Conservation (phyloP, 345 rosid species). For the Barbarea vulgaris region DNA sequence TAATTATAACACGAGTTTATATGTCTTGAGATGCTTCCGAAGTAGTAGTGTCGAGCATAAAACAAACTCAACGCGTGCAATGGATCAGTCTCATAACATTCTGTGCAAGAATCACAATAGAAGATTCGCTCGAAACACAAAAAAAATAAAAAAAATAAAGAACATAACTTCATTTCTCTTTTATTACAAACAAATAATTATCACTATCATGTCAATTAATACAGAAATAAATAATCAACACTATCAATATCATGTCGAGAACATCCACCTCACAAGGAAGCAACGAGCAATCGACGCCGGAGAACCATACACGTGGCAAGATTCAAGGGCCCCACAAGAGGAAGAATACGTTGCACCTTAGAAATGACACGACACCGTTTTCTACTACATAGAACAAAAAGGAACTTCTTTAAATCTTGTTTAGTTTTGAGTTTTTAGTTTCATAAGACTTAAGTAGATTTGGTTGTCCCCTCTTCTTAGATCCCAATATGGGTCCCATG, state of each 20-base stretch:
- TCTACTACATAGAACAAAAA: conserved; percentile 11
- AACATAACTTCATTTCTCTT: background rate
- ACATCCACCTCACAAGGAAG: conserved; percentile 26
- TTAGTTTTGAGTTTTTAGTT: conserved; percentile 4
- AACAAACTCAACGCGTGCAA: conserved; percentile 29
- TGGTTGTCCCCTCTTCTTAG: conserved; percentile 35
- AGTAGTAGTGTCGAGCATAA: conserved; percentile 14
- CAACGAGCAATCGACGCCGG: conserved; percentile 29
- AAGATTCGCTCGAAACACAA: conserved; percentile 32
- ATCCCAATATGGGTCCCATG: conserved; percentile 28
- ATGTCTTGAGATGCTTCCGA: conserved; percentile 11
- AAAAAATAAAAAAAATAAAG: background rate
- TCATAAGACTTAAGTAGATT: conserved; percentile 25
- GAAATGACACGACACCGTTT: conserved; percentile 30
- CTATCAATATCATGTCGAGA: conserved; percentile 33
- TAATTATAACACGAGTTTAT: background rate
- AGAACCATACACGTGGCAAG: conserved; percentile 37
- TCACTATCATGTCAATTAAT: conserved; percentile 27
- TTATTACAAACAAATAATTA: background rate
- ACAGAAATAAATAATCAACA: conserved; percentile 8
- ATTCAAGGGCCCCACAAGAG: background rate
- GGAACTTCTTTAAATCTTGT: conserved; percentile 13
- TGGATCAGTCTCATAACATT: conserved; percentile 31
- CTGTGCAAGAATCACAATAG: conserved; percentile 30
- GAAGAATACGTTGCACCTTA: conserved; percentile 33